Percentiles rank a stretch among this genome's conserved stretches.
These are phyloP conservation scores for Aspergillus luchuensis DNA, from an alignment of 2,329 filamentous ascomycete species.

Conservation along the genomic window DNA sequence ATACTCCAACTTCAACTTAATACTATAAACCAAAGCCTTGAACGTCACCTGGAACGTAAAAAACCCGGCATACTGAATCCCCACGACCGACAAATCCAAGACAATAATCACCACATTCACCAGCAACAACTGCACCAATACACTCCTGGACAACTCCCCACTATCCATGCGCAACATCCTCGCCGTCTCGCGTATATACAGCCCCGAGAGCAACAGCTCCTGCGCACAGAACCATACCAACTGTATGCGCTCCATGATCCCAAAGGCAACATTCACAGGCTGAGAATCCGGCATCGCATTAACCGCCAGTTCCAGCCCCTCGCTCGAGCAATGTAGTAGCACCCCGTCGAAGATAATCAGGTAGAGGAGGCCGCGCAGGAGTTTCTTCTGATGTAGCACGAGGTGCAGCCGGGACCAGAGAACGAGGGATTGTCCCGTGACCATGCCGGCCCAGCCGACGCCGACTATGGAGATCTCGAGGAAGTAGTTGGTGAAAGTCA, in stretches of 20 bases:
- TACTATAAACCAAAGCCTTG: constrained; percentile 49
- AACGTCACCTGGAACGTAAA: constrained; percentile 49
- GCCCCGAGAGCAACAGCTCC: constrained; percentile 54
- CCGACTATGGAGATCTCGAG: constrained; percentile 42
- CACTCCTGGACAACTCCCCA: constrained; percentile 37
- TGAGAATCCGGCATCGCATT: constrained; percentile 28
- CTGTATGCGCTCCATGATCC: constrained; percentile 56
- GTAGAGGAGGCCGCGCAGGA: constrained; percentile 41
- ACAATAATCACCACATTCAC: constrained; percentile 51
- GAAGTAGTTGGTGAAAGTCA: constrained; percentile 38
- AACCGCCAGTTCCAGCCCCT: constrained; percentile 45
- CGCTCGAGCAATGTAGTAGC: constrained; percentile 44
- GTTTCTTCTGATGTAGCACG: constrained; percentile 38
- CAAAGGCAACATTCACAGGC: constrained; percentile 37
- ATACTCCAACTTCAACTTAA: constrained; percentile 53
- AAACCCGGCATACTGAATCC: constrained; percentile 43
- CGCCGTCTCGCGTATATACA: constrained; percentile 57
- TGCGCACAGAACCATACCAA: constrained; percentile 58
- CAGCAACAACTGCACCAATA: constrained; percentile 48
- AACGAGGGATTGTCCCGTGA: constrained; percentile 52
- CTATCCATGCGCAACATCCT: constrained; percentile 50
- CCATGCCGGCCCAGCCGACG: constrained; percentile 50
- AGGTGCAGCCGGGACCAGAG: constrained; percentile 54
- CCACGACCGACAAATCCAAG: constrained; percentile 47
- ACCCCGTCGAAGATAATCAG: constrained; percentile 51